Conservation (phyloP, 306 rosid species). For the Ziziphus jujuba region DNA sequence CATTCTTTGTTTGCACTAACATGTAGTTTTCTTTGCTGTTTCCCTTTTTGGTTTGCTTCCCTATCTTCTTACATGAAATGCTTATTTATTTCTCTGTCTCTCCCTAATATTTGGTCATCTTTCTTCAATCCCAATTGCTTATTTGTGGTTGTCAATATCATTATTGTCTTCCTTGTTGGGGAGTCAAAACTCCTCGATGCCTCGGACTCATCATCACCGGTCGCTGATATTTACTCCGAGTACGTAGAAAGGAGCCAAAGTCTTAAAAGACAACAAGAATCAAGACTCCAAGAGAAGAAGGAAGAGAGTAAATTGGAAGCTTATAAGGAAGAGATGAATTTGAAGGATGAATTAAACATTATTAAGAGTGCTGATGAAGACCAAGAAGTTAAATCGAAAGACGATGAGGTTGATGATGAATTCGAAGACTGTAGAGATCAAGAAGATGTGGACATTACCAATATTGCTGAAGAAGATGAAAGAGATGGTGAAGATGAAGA, state of each 20-base stretch:
- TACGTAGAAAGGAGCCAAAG: slow-evolving; percentile 29
- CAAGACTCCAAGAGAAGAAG: slow-evolving; percentile 3
- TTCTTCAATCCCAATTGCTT: slow-evolving; percentile 37
- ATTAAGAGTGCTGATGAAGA: neutral
- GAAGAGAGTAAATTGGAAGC: slow-evolving; percentile 18
- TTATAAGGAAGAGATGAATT: neutral
- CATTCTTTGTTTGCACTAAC: slow-evolving; percentile 30
- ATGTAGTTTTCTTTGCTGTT: slow-evolving; percentile 33
- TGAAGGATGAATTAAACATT: neutral
- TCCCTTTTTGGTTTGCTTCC: slow-evolving; percentile 32
- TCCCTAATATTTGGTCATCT: slow-evolving; percentile 29
- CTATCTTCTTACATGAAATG: slow-evolving; percentile 16
- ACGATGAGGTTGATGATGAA: slow-evolving; percentile 6
- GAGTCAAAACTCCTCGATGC: slow-evolving; percentile 33
- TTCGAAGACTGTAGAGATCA: neutral
- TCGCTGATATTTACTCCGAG: slow-evolving; percentile 20
- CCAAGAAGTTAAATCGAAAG: slow-evolving; percentile 9
- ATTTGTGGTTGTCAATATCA: slow-evolving; percentile 42
- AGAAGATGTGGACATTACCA: neutral
- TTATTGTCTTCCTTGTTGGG: slow-evolving; percentile 40
- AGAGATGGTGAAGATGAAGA: slow-evolving; percentile 11
- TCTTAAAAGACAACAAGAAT: slow-evolving; percentile 5
- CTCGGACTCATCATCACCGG: slow-evolving; percentile 7
- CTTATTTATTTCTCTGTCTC: slow-evolving; percentile 11
- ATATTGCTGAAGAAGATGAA: neutral